These are phyloP conservation scores for Citrus sp. DNA, from an alignment of 345 rosid genomes.

Conservation along the genomic window DNA sequence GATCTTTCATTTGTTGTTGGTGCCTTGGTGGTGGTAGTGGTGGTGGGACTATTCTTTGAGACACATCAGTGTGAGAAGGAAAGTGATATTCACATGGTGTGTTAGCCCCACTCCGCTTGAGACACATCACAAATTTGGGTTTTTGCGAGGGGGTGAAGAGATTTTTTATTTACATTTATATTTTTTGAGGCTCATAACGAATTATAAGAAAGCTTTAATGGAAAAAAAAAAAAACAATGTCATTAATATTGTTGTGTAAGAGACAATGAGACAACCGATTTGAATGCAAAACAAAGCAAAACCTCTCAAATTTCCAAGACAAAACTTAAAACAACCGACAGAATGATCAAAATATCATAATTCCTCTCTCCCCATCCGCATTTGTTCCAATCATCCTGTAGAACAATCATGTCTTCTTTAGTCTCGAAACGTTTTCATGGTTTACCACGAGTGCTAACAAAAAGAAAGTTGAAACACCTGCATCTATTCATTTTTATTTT, in stretches of 20 bases:
- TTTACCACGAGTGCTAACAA: not conserved
- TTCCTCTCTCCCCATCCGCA: not conserved
- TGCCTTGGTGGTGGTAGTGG: conserved; percentile 13
- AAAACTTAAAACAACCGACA: not conserved
- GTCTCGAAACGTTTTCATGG: not conserved
- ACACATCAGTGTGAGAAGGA: conserved; percentile 23
- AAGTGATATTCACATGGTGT: conserved; percentile 49
- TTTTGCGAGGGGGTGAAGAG: no score
- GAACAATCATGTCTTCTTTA: not conserved
- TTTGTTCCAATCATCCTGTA: not conserved
- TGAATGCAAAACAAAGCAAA: not conserved
- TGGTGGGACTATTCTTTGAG: conserved; percentile 27
- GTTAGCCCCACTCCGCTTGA: conserved; percentile 24
- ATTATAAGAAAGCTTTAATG: not conserved
- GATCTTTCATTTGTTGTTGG: not conserved
- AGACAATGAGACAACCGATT: not conserved
- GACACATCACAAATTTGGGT: not conserved
- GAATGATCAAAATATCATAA: not conserved
- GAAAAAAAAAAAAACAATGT: not conserved
- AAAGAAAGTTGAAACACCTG: not conserved
- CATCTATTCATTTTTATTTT: not conserved
- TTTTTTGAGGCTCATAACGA: no score
- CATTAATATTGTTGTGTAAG: not conserved
- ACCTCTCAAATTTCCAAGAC: not conserved
- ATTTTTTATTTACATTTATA: not conserved